Conservation (phyloP, 1,284 basidiomycete genomes). For the Phylloporus gajari region DNA sequence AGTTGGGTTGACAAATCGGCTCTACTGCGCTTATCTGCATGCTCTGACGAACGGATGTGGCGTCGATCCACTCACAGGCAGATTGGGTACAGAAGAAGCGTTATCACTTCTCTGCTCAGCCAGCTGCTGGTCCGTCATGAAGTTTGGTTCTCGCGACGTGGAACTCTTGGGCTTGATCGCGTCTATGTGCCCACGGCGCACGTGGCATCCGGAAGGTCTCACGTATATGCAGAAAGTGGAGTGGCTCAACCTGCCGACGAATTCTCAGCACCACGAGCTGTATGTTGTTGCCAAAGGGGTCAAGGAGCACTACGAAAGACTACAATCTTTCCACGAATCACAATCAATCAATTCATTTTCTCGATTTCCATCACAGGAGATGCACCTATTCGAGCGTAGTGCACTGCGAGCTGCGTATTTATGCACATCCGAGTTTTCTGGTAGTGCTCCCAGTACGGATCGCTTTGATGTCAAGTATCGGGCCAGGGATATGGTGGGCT, state of each 20-base stretch:
- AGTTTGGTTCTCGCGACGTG: neutral
- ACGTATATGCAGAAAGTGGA: constrained; percentile 48
- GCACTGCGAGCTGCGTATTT: constrained; percentile 12
- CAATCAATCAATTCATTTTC: neutral
- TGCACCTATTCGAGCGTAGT: constrained; percentile 25
- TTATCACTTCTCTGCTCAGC: neutral
- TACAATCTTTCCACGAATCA: constrained; percentile 23
- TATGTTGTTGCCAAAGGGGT: constrained; percentile 38
- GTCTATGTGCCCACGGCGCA: neutral
- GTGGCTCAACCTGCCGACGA: constrained; percentile 30
- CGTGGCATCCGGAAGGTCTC: neutral
- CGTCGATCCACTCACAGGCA: neutral
- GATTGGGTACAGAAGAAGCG: constrained; percentile 2
- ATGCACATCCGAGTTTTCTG: constrained; percentile 16
- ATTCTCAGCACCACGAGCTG: constrained; percentile 49
- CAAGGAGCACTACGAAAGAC: constrained; percentile 35
- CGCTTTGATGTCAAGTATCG: constrained; percentile 27
- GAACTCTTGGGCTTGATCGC: neutral
- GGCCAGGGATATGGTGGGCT: constrained; percentile 24
- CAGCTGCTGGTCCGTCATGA: neutral
- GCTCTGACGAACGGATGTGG: constrained; percentile 2
- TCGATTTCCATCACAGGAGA: constrained; percentile 18
- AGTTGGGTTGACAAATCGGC: neutral
- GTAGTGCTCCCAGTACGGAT: neutral
- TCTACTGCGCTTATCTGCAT: neutral